Base-by-base conservation (phyloP, 2,329 filamentous ascomycete genomes). In the Coniochaeta pulveracea region DNA sequence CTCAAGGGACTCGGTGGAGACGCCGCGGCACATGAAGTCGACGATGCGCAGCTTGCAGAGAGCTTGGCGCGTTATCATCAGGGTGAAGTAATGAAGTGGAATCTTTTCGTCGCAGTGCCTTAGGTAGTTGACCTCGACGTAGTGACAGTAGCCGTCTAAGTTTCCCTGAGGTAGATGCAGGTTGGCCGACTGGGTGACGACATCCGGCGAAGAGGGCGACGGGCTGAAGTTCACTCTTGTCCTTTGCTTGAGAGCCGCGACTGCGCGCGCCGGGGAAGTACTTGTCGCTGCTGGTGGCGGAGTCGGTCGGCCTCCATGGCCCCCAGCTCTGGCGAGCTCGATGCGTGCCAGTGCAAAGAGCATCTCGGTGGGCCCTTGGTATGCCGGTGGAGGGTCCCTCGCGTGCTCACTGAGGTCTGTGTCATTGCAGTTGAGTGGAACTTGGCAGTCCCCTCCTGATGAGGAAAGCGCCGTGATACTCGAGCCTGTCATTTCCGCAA, bases 401-500 rank as follows among this genome's bases (percentile, higher is more conserved):
- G 71, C 68, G 33, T 76, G 60, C 4, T 66, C 44, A 42, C 73
- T 64, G 4, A 78, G 54, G 43, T 77, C 72, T 9, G 67, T 63
- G 44, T 78, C 73, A 48, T 76, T 76, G 44, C 76, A 64, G 42
- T 77, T 77, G 33, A 75, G 60, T 2, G 72, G 73, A 19, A 72
- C 52, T 39, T 61, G 66, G 51, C 69, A 72, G 46, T 75, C 70
- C 8, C 62, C 61, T 8, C 60, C 59, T 22, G 58, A 66, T 1
- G 68, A 49, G 5, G 54, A 69, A 17, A 75, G 57, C 1, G 68
- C 69, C 4, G 69, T 74, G 34, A 75, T 65, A 21, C 64, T 61
- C 12, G 66, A 71, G 31, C 71, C 69, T 4, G 72, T 68, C 51
- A 84, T 69, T 49, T 85, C 80, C 36, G 75, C 68, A 23, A 83